phyloP scores from a whole-genome alignment of 345 rosid genomes.

The Triadica sebifera region DNA sequence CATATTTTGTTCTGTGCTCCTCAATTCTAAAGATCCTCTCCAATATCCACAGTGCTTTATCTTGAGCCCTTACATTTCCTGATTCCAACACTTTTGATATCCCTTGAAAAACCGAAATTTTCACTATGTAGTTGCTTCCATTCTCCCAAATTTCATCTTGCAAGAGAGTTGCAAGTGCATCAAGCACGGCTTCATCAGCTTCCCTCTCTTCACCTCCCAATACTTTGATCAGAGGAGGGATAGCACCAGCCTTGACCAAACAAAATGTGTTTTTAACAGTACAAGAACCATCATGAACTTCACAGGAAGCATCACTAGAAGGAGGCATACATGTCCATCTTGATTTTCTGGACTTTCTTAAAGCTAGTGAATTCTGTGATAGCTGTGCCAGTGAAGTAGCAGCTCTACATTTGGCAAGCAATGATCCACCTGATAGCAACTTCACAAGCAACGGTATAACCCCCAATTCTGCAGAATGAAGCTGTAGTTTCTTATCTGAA shows the following conservation, averaged over 20 bases:
- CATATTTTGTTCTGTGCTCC: slow-evolving; percentile 40
- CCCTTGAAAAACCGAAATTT: slow-evolving; percentile 36
- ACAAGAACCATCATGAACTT: slow-evolving; percentile 56
- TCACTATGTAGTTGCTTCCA: slow-evolving; percentile 51
- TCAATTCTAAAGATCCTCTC: slow-evolving; percentile 49
- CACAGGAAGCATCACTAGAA: slow-evolving; percentile 41
- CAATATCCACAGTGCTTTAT: slow-evolving; percentile 54
- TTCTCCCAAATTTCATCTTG: slow-evolving; percentile 57
- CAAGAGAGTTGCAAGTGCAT: slow-evolving; percentile 53
- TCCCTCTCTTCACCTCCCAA: slow-evolving; percentile 49
- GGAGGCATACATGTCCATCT: slow-evolving; percentile 48
- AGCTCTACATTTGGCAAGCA: slow-evolving; percentile 46
- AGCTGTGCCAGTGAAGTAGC: slow-evolving; percentile 62
- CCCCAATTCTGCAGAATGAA: slow-evolving; percentile 47
- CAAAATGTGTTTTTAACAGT: slow-evolving; percentile 50
- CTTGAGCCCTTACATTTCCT: slow-evolving; percentile 45
- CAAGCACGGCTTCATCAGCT: slow-evolving; percentile 54
- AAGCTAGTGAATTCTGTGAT: slow-evolving; percentile 53
- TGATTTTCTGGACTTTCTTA: slow-evolving; percentile 38
- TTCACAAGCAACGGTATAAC: slow-evolving; percentile 56
- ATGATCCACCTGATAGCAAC: slow-evolving; percentile 42
- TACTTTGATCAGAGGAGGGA: slow-evolving; percentile 42
- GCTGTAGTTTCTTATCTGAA: slow-evolving; percentile 60
- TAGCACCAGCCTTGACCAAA: slow-evolving; percentile 58
- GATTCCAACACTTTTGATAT: slow-evolving; percentile 43